Percentiles rank a stretch among this genome's conserved stretches.
Conservation (phyloP, 228 moss, liverwort and hornwort genomes). For the Sphagnum fallax region DNA sequence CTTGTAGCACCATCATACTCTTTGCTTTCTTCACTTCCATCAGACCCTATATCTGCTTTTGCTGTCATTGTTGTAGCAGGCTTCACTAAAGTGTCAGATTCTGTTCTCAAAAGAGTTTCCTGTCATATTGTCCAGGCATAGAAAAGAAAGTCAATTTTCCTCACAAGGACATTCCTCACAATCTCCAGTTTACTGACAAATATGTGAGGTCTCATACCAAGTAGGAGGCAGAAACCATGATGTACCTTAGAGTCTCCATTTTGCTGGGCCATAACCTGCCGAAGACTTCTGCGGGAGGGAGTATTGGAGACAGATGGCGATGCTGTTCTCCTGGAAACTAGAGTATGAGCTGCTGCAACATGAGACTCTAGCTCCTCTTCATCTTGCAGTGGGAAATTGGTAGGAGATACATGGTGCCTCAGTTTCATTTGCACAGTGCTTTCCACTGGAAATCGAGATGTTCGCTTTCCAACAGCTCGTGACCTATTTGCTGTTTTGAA, state of each 20-base stretch:
- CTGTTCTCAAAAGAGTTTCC: slow-evolving; percentile 62
- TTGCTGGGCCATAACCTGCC: slow-evolving; percentile 52
- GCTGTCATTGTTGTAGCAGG: slow-evolving; percentile 57
- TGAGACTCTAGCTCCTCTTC: slow-evolving; percentile 74
- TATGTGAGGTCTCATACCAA: neutral
- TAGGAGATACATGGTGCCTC: slow-evolving; percentile 30
- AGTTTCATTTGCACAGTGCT: slow-evolving; percentile 53
- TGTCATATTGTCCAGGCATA: slow-evolving; percentile 12
- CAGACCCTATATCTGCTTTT: slow-evolving; percentile 45
- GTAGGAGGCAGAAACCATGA: neutral
- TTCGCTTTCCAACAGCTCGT: slow-evolving; percentile 84
- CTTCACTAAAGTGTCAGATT: slow-evolving; percentile 77
- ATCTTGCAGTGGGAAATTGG: slow-evolving; percentile 39
- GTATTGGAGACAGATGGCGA: slow-evolving; percentile 68
- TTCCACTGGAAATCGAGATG: slow-evolving; percentile 69
- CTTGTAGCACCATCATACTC: slow-evolving; percentile 52
- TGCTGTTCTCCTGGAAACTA: slow-evolving; percentile 65
- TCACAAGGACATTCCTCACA: no score
- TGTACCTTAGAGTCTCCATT: slow-evolving; percentile 82
- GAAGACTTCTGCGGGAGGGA: slow-evolving; percentile 67
- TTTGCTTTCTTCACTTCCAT: slow-evolving; percentile 74
- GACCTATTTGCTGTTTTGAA: slow-evolving; percentile 47
- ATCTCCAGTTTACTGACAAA: neutral
- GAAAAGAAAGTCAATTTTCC: no score
- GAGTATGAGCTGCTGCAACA: slow-evolving; percentile 54